These are phyloP conservation scores for Tetrapisispora namnaoensis DNA, from an alignment of 805 yeast species.

Conservation along the genomic window DNA sequence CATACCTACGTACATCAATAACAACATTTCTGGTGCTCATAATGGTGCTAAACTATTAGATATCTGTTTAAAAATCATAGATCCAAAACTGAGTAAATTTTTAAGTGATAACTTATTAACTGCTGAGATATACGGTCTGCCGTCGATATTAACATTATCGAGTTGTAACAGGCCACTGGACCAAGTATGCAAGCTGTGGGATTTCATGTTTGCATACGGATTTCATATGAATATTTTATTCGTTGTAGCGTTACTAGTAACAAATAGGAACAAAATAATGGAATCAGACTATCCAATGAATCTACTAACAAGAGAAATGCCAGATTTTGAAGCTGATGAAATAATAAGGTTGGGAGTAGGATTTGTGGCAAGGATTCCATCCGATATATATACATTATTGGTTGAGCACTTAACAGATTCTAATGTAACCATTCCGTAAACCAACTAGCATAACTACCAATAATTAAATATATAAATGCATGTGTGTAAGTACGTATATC, in stretches of 20 bases:
- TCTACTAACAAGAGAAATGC: conserved; percentile 55
- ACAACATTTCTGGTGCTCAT: conserved; percentile 72
- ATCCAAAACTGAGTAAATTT: conserved; percentile 55
- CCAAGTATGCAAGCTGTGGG: conserved; percentile 78
- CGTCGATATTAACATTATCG: conserved; percentile 70
- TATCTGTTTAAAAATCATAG: conserved; percentile 57
- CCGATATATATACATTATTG: conserved; percentile 38
- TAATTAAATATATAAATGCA: no score
- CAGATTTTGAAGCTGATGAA: conserved; percentile 59
- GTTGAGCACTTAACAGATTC: conserved; percentile 26
- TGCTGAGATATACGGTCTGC: conserved; percentile 81
- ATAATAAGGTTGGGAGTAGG: conserved; percentile 72
- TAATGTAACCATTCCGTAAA: conserved; percentile 1
- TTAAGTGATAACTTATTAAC: conserved; percentile 40
- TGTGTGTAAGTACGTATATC: no score
- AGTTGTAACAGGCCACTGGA: conserved; percentile 81
- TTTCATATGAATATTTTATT: conserved; percentile 78
- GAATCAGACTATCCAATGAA: conserved; percentile 57
- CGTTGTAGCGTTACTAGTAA: conserved; percentile 66
- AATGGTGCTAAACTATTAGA: conserved; percentile 69
- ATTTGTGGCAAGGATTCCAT: conserved; percentile 67
- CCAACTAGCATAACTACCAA: neutral
- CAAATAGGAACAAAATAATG: conserved; percentile 56
- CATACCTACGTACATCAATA: conserved; percentile 71
- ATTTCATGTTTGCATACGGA: conserved; percentile 83